Base-by-base conservation (phyloP, 768 basidiomycete species). In the Leccinum olivaceopallidum region DNA sequence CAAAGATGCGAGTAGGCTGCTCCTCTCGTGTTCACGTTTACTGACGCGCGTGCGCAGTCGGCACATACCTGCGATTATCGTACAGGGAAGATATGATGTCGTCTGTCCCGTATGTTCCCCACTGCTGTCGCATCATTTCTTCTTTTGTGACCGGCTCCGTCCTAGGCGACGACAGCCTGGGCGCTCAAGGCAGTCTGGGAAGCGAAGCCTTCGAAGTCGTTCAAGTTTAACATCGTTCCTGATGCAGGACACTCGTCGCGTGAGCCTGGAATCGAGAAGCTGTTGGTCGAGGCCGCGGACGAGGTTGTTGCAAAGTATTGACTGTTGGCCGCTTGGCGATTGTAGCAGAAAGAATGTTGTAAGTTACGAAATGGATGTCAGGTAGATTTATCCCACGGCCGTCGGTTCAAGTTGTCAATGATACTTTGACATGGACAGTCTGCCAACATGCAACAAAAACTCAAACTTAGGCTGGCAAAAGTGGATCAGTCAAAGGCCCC, bases 31-130 rank as follows among this genome's bases (percentile, higher is more conserved):
- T 24, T 57, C 42, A 8, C 58, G n/a, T 61, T 57, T 60, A 34
- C 62, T 65, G 47, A 59, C 34, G 9, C 28, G 8, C 20, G 16
- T 36, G n/a, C 55, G 12, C 58, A 95, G 93, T 64, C 92, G 94
- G 14, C 87, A 94, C 75, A 94, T 97, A 65, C 94, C 94, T 20
- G 85, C 85, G 9, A 78, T 89, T 55, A 82, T 92, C 44, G 82
- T 94, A 5, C 93, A 95, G 78, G 92, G 93, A 42, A 81, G 94
- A 74, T 95, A 95, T 67, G 94, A 95, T 66, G 85, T 91, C 14
- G 83, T 97, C 52, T 97, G 94, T 70, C 91, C 94, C 10, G 88
- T 93, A 75, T 39, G 83, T 63, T 61, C 39, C 20, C 14, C 30
- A 64, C 48, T 53, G 2, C 30, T 63, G 37, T 57, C 24, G 24